phyloP scores from a whole-genome alignment of 2,329 filamentous ascomycete species.

The Fusarium mexicanum region DNA sequence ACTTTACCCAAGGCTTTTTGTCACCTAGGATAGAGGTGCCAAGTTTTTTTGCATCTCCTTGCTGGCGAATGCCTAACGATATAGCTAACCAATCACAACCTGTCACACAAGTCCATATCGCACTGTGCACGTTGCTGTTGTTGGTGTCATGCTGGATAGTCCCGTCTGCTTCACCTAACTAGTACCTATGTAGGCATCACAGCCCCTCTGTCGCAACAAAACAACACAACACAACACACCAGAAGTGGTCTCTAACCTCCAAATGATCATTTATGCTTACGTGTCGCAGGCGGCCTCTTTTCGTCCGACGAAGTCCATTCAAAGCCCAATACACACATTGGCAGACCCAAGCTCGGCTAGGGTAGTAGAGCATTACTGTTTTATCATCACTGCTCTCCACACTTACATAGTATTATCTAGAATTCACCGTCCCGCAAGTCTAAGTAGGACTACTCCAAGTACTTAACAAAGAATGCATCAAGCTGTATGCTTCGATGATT shows the following conservation, averaged over 20 bases:
- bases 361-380: not conserved
- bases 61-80: not conserved
- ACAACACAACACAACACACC: conserved; percentile 11
- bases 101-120: not conserved
- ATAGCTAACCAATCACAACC: conserved; percentile 11
- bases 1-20: too few relatives aligned
- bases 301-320: not conserved
- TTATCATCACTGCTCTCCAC: not conserved
- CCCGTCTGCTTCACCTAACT: not conserved
- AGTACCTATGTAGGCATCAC: not conserved
- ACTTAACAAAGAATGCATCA: not conserved
- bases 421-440: not conserved
- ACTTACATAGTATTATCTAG: not conserved
- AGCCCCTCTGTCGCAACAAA: conserved; percentile 21
- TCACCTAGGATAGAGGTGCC: too few relatives aligned
- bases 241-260: conserved; percentile 15
- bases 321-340: not conserved
- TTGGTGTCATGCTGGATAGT: not conserved
- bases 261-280: not conserved
- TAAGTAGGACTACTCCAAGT: not conserved
- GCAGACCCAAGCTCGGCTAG: not conserved
- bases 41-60: too few relatives aligned
- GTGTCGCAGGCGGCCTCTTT: conserved; percentile 26
- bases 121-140: conserved; percentile 17
- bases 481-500: not conserved